A percentile compares a stretch with the other conserved stretches of the same genome.
These are phyloP conservation scores for Acer negundo DNA, from an alignment of 345 rosid genomes.

Conservation along the genomic window DNA sequence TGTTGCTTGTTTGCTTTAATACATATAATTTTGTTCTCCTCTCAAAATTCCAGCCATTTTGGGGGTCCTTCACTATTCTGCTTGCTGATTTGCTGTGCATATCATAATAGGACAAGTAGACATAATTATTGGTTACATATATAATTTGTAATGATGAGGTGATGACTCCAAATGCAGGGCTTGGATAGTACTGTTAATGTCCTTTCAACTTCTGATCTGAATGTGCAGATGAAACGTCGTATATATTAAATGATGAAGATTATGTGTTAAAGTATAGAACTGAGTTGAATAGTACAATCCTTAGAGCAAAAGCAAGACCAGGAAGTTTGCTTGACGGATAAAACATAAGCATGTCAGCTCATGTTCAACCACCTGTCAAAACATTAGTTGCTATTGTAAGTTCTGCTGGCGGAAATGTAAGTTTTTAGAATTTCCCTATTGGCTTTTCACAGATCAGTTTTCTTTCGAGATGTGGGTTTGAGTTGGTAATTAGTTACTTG, in stretches of 20 bases:
- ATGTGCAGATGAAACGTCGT: constrained; percentile 55
- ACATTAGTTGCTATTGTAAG: constrained; percentile 55
- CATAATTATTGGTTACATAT: background rate
- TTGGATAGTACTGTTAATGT: constrained; percentile 54
- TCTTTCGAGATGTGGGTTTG: background rate
- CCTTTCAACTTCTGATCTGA: constrained; percentile 13
- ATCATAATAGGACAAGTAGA: background rate
- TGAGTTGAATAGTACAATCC: constrained; percentile 55
- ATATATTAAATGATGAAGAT: constrained; percentile 56
- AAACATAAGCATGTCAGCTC: constrained; percentile 50
- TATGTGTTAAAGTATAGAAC: constrained; percentile 53
- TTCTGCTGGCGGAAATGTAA: constrained; percentile 80
- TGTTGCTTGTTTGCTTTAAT: background rate
- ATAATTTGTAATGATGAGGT: constrained; percentile 10
- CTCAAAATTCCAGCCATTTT: background rate
- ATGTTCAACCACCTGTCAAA: constrained; percentile 47
- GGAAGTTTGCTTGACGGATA: constrained; percentile 63
- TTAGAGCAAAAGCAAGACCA: constrained; percentile 63
- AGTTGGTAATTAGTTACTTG: no score
- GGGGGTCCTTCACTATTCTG: background rate
- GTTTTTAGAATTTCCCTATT: constrained; percentile 19
- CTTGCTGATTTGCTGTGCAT: background rate
- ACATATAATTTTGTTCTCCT: background rate
- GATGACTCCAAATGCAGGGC: constrained; percentile 51
- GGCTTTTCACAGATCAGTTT: background rate